Evolutionary conservation across 331 rosid species (phyloP).

Genomic region (Malus hybrid): DNA sequence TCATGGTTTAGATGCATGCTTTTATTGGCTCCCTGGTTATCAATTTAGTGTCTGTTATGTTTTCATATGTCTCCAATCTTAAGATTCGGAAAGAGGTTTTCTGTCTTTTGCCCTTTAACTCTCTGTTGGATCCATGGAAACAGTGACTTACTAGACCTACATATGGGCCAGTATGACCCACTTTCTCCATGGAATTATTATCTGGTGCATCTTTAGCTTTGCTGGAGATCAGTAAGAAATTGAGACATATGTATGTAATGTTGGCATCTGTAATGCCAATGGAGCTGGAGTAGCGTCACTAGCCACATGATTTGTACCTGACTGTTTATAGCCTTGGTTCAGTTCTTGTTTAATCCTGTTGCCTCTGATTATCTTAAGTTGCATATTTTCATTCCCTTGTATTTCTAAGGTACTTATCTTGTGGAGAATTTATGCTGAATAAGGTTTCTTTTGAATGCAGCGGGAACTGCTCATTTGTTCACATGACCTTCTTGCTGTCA

Average conservation of each 20-base stretch:
- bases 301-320: not conserved
- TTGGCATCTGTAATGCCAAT: not conserved
- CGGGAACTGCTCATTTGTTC: constrained; percentile 89
- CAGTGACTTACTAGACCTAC: not conserved
- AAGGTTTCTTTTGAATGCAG: constrained; percentile 35
- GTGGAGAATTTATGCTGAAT: not conserved
- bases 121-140: not conserved
- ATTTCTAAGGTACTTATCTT: not conserved
- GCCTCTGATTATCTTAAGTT: not conserved
- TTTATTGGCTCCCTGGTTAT: not conserved
- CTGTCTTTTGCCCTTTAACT: not conserved
- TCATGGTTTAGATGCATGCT: not conserved
- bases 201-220: not conserved
- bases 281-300: not conserved
- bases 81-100: not conserved
- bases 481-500: constrained; percentile 74
- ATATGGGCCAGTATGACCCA: not conserved
- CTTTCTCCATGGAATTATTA: not conserved
- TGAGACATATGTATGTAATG: not conserved
- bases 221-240: not conserved
- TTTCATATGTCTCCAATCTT: not conserved
- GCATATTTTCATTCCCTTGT: not conserved
- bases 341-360: not conserved
- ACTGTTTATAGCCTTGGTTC: not conserved
- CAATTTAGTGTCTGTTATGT: not conserved